Base-by-base conservation (phyloP, 257 asterid genomes). In the Plantago elongata region DNA sequence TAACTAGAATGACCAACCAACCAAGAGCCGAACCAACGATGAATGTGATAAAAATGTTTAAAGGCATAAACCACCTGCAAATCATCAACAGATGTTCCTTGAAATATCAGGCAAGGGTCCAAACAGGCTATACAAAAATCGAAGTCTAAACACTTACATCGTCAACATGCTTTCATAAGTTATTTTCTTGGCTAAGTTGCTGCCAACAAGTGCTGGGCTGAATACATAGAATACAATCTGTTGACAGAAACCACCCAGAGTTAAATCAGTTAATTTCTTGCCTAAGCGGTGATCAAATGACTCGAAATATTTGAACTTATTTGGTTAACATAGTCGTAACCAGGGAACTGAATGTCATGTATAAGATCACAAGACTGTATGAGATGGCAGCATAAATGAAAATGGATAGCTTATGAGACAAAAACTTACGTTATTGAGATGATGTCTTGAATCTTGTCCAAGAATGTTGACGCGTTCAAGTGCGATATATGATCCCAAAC, bases 21-120 rank as follows among this genome's bases (percentile, higher is more conserved):
- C 98, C 96, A 51, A 91, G 86, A 64, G 80, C 55, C 5, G 98
- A 85, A 57, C 98, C 98, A 62, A 81, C 27, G 66, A 91, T 74
- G 78, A 86, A 91, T 0, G 98, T 91, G 71, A 82, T 5, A 12
- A 91, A 84, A 63, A 88, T 78, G 71, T 91, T 91, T 45, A 91
- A 57, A 22, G 96, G 96, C 98, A 91, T 88, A 83, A 83, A 90
- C 97, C 95, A 85, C 95, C 96, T 90, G 80, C 74, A 75, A 63
- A 65, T 67, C 48, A 57, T 60, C 57, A 4, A 9, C 6, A 29
- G 51, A 73, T 48, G 54, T 34, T 34, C 7, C 54, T 37, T 37
- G 30, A 57, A 57, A 65, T 52, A 60, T 37, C 45, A 45, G 12
- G 11, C 17, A 58, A 15, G 18, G 10, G 54, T 34, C 8, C 40